Conservation (phyloP, 306 rosid genomes). For the Acacia melanoxylon region DNA sequence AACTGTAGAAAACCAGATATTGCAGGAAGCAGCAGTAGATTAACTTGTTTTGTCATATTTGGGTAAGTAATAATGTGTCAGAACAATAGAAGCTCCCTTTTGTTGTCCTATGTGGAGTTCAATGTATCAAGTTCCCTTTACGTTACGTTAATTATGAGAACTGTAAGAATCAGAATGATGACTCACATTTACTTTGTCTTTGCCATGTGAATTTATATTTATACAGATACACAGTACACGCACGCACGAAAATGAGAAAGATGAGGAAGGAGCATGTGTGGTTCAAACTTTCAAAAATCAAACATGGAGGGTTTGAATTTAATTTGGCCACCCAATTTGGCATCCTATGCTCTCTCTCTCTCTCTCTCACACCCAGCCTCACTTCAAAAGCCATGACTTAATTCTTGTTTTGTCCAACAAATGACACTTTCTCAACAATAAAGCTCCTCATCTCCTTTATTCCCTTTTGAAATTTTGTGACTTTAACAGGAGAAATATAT, state of each 20-base stretch:
- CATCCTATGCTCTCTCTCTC: constrained; percentile 14
- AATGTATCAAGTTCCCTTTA: neutral
- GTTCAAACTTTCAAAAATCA: neutral
- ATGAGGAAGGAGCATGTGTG: constrained; percentile 4
- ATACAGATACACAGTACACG: no score
- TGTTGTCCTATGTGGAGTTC: neutral
- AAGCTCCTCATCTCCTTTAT: neutral
- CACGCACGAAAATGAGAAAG: neutral
- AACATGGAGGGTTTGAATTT: neutral
- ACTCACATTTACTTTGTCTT: neutral
- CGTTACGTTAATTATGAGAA: neutral
- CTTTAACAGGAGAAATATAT: neutral
- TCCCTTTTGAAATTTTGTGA: neutral
- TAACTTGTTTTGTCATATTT: neutral
- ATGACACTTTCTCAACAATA: neutral
- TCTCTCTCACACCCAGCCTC: neutral
- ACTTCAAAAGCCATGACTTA: neutral
- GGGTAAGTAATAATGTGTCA: neutral
- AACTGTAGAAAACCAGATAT: neutral
- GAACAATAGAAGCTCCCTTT: neutral
- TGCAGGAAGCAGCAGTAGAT: neutral
- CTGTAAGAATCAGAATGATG: neutral
- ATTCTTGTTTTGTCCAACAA: neutral
- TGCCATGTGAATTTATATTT: neutral
- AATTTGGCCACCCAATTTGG: constrained; percentile 11